Base-by-base conservation (phyloP, 805 yeast genomes). In the Candida germanica region DNA sequence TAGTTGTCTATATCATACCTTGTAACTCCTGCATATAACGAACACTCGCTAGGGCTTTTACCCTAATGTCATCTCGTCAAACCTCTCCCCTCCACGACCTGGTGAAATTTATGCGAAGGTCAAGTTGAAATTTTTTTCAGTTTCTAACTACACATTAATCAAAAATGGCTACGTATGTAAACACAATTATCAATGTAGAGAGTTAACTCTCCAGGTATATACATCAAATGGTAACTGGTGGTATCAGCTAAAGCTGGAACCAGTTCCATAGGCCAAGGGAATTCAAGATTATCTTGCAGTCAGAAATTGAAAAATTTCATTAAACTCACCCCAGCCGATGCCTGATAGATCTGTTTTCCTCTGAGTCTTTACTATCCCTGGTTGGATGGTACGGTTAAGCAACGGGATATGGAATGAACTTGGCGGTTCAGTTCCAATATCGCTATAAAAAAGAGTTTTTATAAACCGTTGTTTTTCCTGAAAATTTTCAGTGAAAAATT, bases 311-410 rank as follows among this genome's bases (percentile, higher is more conserved):
- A 34, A 12, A 26, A 25, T 36, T 36, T 31, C 25, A 49, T 43
- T 46, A 51, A 40, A 54, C 53, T 51, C 57, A 46, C 47, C 26
- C 10, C n/a, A 56, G 68, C 68, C 64, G 46, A 61, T 61, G 68
- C 66, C 63, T 61, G 68, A 61, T 59, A 56, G 41, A 58, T 61
- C 68, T 61, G 68, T 56, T 61, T 61, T 61, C 68, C 64, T 61
- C 66, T 61, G 68, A 51, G 66, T 50, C 38, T 44, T 14, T 7
- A 40, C 41, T 39, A 29, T n/a, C n/a, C n/a, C 40, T 32, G 14
- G 31, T 31, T 24, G 26, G 23, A 31, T 39, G 36, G n/a, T n/a
- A n/a, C n/a, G n/a, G n/a, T n/a, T n/a, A n/a, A n/a, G n/a, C n/a
- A 31, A 50, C 56, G 62, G 48, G 61, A 50, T 44, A 29, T 48